A percentile compares a stretch with the other conserved stretches of the same genome.
phyloP scores from a whole-genome alignment of 2,329 filamentous ascomycete genomes.

The Hypoxylon sp. region DNA sequence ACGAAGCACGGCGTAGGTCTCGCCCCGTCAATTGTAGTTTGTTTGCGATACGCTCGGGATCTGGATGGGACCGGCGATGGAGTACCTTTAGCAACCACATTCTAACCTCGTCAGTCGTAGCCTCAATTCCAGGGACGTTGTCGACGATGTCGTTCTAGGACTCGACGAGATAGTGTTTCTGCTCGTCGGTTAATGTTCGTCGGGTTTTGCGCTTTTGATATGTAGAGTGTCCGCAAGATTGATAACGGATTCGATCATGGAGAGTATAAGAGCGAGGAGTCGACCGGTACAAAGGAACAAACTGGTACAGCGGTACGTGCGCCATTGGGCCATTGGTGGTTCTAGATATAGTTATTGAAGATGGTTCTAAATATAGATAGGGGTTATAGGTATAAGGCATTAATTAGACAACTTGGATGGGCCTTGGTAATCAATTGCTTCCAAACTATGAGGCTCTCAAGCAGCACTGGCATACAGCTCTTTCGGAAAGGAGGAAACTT shows the following conservation, averaged over 20 bases:
- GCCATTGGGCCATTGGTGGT: not conserved
- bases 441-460: not conserved
- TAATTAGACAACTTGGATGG: not conserved
- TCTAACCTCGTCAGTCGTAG: slow-evolving; percentile 41
- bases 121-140: slow-evolving; percentile 44
- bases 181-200: slow-evolving; percentile 24
- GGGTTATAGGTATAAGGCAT: slow-evolving; percentile 8
- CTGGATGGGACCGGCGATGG: slow-evolving; percentile 46
- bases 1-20: slow-evolving; percentile 46
- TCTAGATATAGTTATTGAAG: not conserved
- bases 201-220: slow-evolving; percentile 33
- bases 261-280: not conserved
- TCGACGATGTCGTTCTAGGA: slow-evolving; percentile 45
- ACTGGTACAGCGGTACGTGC: not conserved
- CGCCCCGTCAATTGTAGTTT: slow-evolving; percentile 45
- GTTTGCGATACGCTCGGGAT: slow-evolving; percentile 40
- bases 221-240: slow-evolving; percentile 30
- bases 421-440: not conserved
- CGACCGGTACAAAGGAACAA: not conserved
- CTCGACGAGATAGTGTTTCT: slow-evolving; percentile 32
- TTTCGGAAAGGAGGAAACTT: not conserved
- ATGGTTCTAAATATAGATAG: not conserved
- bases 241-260: slow-evolving; percentile 15
- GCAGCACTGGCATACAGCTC: not conserved
- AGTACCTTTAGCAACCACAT: slow-evolving; percentile 48